Conservation (phyloP, 345 rosid species). For the Iberis pinnata region DNA sequence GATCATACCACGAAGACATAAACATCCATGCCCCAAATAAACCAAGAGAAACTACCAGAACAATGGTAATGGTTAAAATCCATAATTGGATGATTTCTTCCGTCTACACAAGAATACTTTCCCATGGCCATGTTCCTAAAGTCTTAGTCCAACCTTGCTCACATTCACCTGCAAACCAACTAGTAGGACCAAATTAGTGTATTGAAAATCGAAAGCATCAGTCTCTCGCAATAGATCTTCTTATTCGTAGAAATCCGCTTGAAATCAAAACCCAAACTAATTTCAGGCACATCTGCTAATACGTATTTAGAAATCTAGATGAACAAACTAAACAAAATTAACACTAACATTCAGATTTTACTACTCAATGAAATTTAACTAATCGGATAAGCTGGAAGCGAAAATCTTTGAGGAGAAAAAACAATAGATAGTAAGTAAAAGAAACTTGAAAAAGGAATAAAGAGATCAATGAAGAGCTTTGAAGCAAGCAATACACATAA, state of each 20-base stretch:
- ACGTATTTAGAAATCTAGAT: too few relatives aligned
- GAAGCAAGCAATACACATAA: too few relatives aligned
- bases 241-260: not conserved
- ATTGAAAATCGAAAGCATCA: not conserved
- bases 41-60: constrained; percentile 46
- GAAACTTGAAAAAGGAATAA: too few relatives aligned
- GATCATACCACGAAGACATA: constrained; percentile 52
- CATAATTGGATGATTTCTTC: constrained; percentile 53
- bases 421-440: too few relatives aligned
- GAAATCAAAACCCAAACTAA: too few relatives aligned
- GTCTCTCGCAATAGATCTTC: constrained; percentile 5
- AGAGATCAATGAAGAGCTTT: too few relatives aligned
- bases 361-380: too few relatives aligned
- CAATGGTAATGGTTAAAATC: constrained; percentile 52
- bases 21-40: constrained; percentile 82
- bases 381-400: too few relatives aligned
- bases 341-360: too few relatives aligned
- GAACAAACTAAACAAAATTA: too few relatives aligned
- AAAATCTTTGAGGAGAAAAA: too few relatives aligned
- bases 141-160: constrained; percentile 8
- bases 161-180: constrained; percentile 22
- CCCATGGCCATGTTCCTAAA: constrained; percentile 47
- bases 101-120: constrained; percentile 59
- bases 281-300: not conserved
- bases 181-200: not conserved